Base-by-base conservation (phyloP, 768 basidiomycete genomes). In the Tephrocybe sp. region DNA sequence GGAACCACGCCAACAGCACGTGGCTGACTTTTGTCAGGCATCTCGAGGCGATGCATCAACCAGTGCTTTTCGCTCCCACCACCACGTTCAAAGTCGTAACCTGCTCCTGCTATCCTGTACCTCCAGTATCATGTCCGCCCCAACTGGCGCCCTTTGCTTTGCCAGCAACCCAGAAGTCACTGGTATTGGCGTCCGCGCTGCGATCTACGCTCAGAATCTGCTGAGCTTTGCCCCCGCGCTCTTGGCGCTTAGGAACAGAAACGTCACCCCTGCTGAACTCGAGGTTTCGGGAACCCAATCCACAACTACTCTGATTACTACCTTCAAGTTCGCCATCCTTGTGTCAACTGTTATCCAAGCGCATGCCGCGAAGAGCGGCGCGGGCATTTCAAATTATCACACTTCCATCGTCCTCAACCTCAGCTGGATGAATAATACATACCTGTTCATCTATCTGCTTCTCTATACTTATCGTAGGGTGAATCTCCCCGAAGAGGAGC, bases 401-500 rank as follows among this genome's bases (percentile, higher is more conserved):
- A 56, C 49, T 8, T 51, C 32, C 42, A 58, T 66, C 47, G 47
- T 68, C 15, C 63, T 67, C 42, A 55, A 53, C 40, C 55, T 62
- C 38, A 61, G 59, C 49, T 67, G 65, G 63, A 61, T 61, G 51
- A 63, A 58, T 42, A 62, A 62, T 40, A 63, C 58, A 6, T 64
- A 58, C 41, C 12, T 38, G n/a, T 55, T 55, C 49, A 51, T 50
- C 34, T 51, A 51, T 17, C 40, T 55, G n/a, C 37, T 55, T 26
- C 56, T 61, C 40, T 54, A 63, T 20, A 33, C 58, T 46, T 54
- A 57, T 30, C 46, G 48, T n/a, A 48, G 37, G 11, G 28, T 11
- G 11, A 30, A 30, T 30, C 28, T 30, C 11, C 11, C 28, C 28
- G 11, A 30, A 30, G 28, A 30, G n/a, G n/a, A n/a, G n/a, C n/a